Evolutionary conservation across 345 rosid genomes (phyloP).

Genomic region (Xanthoceras sorbifolium): DNA sequence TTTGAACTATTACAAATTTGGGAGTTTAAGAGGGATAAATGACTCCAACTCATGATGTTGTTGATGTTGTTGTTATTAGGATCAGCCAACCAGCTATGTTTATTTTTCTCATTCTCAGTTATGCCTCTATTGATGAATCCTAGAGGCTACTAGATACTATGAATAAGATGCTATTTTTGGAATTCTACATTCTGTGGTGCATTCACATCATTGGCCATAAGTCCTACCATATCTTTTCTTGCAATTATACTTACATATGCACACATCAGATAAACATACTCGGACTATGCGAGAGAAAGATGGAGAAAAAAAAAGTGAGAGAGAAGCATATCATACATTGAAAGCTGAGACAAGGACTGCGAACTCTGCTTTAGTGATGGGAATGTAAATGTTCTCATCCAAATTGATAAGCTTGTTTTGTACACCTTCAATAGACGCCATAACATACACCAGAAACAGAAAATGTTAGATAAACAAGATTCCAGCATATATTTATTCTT

Average conservation of each 20-base stretch:
- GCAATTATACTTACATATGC: background rate
- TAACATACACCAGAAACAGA: conserved; percentile 13
- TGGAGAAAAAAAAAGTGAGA: conserved; percentile 16
- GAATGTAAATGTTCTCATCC: conserved; percentile 84
- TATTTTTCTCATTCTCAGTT: background rate
- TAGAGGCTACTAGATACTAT: background rate
- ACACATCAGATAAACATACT: background rate
- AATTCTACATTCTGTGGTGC: background rate
- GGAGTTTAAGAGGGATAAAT: background rate
- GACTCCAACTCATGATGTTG: background rate
- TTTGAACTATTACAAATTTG: background rate
- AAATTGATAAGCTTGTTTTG: conserved; percentile 77
- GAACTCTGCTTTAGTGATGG: conserved; percentile 76
- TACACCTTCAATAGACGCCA: conserved; percentile 54
- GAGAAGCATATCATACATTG: conserved; percentile 49
- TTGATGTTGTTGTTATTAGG: background rate
- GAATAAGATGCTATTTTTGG: background rate
- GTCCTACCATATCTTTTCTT: background rate
- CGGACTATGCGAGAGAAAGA: background rate
- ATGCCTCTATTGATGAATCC: background rate
- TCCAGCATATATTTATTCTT: background rate
- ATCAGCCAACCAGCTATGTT: background rate
- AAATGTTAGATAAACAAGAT: conserved; percentile 15
- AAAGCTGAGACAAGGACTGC: conserved; percentile 74
- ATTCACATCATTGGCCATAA: background rate